These are phyloP conservation scores for Quercus tomentella DNA, from an alignment of 331 rosid species.

Conservation along the genomic window DNA sequence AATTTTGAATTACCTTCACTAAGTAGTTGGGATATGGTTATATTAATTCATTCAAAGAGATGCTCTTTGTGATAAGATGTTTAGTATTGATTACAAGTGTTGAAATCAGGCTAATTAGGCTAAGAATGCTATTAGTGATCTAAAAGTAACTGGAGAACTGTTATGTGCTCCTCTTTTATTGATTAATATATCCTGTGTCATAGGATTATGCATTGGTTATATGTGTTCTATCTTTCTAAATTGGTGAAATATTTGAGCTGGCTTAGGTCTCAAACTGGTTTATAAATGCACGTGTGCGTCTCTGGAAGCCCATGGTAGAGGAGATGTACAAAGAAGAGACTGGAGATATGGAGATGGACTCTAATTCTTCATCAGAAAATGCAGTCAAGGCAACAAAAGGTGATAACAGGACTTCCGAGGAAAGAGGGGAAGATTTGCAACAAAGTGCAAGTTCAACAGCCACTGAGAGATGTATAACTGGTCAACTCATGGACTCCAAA, in stretches of 20 bases:
- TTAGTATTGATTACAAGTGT: no score
- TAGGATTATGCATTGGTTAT: not conserved
- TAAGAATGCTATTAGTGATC: not conserved
- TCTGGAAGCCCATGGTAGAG: conserved; percentile 93
- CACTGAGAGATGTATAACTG: conserved; percentile 41
- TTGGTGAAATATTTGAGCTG: conserved; percentile 1
- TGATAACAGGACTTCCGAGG: conserved; percentile 41
- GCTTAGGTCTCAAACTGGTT: conserved; percentile 86
- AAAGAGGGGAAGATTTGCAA: conserved; percentile 48
- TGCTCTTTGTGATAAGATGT: no score
- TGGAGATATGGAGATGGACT: conserved; percentile 57
- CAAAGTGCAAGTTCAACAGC: conserved; percentile 43
- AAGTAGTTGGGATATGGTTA: not conserved
- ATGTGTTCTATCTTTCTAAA: not conserved
- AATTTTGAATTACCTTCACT: not conserved
- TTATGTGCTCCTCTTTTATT: not conserved
- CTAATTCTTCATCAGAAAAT: conserved; percentile 69
- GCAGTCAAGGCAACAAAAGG: conserved; percentile 45
- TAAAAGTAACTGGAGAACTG: not conserved
- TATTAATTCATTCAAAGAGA: not conserved
- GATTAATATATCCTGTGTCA: not conserved
- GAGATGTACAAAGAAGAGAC: conserved; percentile 84
- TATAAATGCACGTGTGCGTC: conserved; percentile 84
- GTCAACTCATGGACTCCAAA: conserved; percentile 46
- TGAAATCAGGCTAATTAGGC: no score